A percentile compares a stretch with the other conserved stretches of the same genome.
These are phyloP conservation scores for Trichoderma lentiforme DNA, from an alignment of 2,329 filamentous ascomycete genomes.

Conservation along the genomic window DNA sequence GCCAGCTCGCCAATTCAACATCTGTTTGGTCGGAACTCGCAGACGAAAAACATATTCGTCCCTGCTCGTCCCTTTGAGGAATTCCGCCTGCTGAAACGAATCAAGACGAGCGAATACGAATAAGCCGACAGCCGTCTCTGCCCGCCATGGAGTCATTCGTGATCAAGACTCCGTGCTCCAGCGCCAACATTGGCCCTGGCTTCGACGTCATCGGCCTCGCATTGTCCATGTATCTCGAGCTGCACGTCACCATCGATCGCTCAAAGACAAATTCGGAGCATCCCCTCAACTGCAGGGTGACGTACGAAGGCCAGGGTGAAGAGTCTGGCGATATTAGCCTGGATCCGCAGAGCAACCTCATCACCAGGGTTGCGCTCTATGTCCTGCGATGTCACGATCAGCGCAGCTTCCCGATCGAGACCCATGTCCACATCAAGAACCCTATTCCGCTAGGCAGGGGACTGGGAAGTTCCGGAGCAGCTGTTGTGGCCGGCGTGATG, in stretches of 20 bases:
- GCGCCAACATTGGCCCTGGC: constrained; percentile 94
- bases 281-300: constrained; percentile 81
- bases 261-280: constrained; percentile 50
- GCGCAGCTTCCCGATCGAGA: constrained; percentile 77
- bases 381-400: constrained; percentile 89
- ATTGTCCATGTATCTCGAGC: constrained; percentile 88
- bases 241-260: constrained; percentile 73
- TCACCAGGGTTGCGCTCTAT: constrained; percentile 91
- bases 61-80: background rate
- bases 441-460: constrained; percentile 91
- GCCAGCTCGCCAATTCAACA: background rate
- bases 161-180: constrained; percentile 86
- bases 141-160: constrained; percentile 56
- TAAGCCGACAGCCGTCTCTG: constrained; percentile 8
- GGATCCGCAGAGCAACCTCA: constrained; percentile 81
- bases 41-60: background rate
- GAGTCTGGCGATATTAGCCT: constrained; percentile 72
- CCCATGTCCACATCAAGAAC: constrained; percentile 92
- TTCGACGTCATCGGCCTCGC: constrained; percentile 98
- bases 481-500: constrained; percentile 92
- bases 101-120: background rate
- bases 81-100: background rate
- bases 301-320: constrained; percentile 80
- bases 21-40: background rate
- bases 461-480: constrained; percentile 90